Evolutionary conservation across 2,329 filamentous ascomycete genomes (phyloP).

Genomic region (Anisogramma anomala): DNA sequence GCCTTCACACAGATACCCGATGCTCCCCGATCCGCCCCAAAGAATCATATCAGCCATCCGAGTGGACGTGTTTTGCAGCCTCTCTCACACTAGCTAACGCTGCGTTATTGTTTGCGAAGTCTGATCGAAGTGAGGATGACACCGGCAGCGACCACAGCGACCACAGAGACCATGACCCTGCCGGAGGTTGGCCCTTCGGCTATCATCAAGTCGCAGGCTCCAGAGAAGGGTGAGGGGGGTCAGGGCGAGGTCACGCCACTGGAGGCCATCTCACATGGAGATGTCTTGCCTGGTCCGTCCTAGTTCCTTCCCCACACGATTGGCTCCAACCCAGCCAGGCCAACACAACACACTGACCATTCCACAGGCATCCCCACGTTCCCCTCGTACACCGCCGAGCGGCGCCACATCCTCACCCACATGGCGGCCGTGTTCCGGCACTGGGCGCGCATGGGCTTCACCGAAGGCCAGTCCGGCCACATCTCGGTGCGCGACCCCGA

Average conservation of each 20-base stretch:
- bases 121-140: conserved; percentile 3
- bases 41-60: too few species aligned
- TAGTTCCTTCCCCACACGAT: conserved; percentile 21
- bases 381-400: conserved; percentile 31
- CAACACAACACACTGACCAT: not conserved
- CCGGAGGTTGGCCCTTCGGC: not conserved
- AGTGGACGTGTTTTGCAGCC: not conserved
- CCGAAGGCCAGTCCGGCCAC: conserved; percentile 52
- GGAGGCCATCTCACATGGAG: conserved; percentile 21
- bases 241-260: conserved; percentile 18
- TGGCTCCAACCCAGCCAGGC: conserved; percentile 18
- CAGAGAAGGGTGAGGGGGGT: conserved; percentile 4
- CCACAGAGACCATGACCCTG: conserved; percentile 1
- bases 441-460: conserved; percentile 51
- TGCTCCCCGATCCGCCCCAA: not conserved
- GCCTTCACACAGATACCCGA: conserved; percentile 3
- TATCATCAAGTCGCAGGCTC: conserved; percentile 5
- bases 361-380: conserved; percentile 32
- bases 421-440: conserved; percentile 58
- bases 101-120: too few species aligned
- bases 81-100: too few species aligned
- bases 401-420: conserved; percentile 53
- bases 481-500: conserved; percentile 58
- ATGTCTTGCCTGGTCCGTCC: conserved; percentile 18
- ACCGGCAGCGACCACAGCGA: conserved; percentile 7